Conservation (phyloP, 176 grass and related monocot genomes). For the Chloris gayana region DNA sequence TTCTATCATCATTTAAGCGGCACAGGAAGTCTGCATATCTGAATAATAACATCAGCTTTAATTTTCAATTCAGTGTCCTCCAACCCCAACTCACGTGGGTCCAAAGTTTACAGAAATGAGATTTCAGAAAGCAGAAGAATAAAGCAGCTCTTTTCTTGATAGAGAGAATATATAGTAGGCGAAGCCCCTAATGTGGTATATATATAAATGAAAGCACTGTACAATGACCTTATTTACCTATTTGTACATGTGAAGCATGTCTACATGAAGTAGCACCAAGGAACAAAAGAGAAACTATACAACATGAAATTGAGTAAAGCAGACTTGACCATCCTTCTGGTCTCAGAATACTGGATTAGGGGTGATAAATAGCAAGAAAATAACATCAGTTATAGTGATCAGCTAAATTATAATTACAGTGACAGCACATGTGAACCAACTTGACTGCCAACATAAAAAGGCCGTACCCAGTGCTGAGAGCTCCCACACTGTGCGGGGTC, state of each 20-base stretch:
- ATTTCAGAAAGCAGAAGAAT: neutral
- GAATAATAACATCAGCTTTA: constrained; percentile 43
- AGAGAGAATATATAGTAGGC: too few species aligned
- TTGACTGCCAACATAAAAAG: too few species aligned
- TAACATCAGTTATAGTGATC: neutral
- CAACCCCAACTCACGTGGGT: neutral
- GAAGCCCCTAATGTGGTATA: too few species aligned
- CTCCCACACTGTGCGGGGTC: too few species aligned
- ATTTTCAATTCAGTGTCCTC: neutral
- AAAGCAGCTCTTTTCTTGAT: neutral
- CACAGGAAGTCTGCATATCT: constrained; percentile 96
- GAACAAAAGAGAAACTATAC: too few species aligned
- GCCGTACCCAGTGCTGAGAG: too few species aligned
- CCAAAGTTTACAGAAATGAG: neutral
- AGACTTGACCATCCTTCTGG: neutral
- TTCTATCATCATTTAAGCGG: constrained; percentile 97
- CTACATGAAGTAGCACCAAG: too few species aligned
- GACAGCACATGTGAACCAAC: constrained; percentile 7
- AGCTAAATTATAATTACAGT: neutral
- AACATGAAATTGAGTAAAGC: too few species aligned
- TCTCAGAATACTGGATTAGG: neutral
- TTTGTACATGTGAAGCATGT: too few species aligned
- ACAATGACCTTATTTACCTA: too few species aligned
- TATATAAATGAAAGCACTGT: too few species aligned
- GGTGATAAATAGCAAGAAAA: neutral